A percentile compares a stretch with the other conserved stretches of the same genome.
Conservation (phyloP, 768 basidiomycete species). For the Pilatotrama ljubarskyi region DNA sequence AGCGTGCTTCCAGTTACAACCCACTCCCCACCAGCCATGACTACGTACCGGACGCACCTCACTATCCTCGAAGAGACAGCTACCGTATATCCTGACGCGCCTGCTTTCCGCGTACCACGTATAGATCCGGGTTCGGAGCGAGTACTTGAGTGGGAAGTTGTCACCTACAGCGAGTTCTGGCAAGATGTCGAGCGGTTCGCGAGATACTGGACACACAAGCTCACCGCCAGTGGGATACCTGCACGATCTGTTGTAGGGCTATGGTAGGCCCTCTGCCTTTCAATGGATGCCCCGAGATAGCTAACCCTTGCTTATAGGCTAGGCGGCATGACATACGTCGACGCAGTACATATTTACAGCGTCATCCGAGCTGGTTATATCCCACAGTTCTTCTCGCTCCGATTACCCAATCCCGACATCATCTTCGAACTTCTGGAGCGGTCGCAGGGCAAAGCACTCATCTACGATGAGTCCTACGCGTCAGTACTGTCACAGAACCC, state of each 20-base stretch:
- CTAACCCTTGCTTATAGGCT: constrained; percentile 48
- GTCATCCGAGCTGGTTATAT: constrained; percentile 75
- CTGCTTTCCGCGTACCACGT: constrained; percentile 63
- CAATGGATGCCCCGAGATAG: not conserved
- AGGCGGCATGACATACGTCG: constrained; percentile 68
- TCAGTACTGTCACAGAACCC: constrained; percentile 44
- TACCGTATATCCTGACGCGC: constrained; percentile 45
- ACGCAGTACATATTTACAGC: constrained; percentile 73
- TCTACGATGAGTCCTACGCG: constrained; percentile 47
- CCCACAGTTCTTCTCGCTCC: constrained; percentile 76
- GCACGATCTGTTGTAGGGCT: constrained; percentile 65
- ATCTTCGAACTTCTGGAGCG: constrained; percentile 68
- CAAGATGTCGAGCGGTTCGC: constrained; percentile 66
- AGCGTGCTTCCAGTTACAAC: constrained; percentile 2
- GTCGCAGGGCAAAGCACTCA: constrained; percentile 61
- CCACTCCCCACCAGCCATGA: constrained; percentile 23
- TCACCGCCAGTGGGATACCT: constrained; percentile 48
- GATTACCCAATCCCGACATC: constrained; percentile 71
- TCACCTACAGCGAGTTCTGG: constrained; percentile 67
- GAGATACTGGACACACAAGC: constrained; percentile 57
- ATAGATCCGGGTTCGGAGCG: constrained; percentile 43
- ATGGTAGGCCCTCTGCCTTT: constrained; percentile 49
- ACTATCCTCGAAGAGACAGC: constrained; percentile 61
- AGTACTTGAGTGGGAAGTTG: constrained; percentile 54
- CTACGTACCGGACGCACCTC: constrained; percentile 46